Evolutionary conservation across 2,329 filamentous ascomycete species (phyloP), one percentile per base, ranked within the genome.

Genomic region (Exophiala dermatitidis): DNA sequence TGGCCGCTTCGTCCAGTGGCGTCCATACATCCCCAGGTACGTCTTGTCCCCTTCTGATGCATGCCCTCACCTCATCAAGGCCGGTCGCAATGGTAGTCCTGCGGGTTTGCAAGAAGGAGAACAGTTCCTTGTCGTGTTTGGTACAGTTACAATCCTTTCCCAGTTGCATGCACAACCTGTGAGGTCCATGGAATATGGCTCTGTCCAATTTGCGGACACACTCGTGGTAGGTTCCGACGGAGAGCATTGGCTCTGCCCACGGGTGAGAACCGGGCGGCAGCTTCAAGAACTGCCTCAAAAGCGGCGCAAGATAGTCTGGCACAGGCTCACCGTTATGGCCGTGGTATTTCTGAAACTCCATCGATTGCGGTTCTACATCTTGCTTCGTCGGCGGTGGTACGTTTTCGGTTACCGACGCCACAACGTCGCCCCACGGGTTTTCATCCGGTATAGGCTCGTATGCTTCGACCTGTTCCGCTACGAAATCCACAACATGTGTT

Each of bases 181-280:
- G 53, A 7, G 53, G 53, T 29, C 42, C 46, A 19, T 52, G 38
- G 7, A n/a, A 46, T 33, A 31, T 47, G 10, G 53, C 53, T n/a
- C 44, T 37, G 10, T 56, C 49, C 53, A 48, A 56, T 32, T 55
- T 26, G 9, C 9, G 38, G 19, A 41, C 38, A 41, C 38, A 41
- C 28, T 41, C 12, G 12, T 26, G 4, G 38, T 41, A 41, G 12
- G 28, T 41, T 28, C 38, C 6, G 38, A 41, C 6, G 19, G 38
- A 26, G 12, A 26, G 4, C 12, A 41, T 12, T 28, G 29, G 30
- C 29, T 54, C 46, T 30, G 9, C 52, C 30, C 19, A 19, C 19
- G 19, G 19, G 19, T 19, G 19, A 19, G 19, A 19, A 19, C 19
- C 19, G 19, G 19, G 19, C 19, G 19, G 19, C 19, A 19, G 19